Evolutionary conservation across 306 rosid genomes (phyloP).

Genomic region (Acacia melanoxylon): DNA sequence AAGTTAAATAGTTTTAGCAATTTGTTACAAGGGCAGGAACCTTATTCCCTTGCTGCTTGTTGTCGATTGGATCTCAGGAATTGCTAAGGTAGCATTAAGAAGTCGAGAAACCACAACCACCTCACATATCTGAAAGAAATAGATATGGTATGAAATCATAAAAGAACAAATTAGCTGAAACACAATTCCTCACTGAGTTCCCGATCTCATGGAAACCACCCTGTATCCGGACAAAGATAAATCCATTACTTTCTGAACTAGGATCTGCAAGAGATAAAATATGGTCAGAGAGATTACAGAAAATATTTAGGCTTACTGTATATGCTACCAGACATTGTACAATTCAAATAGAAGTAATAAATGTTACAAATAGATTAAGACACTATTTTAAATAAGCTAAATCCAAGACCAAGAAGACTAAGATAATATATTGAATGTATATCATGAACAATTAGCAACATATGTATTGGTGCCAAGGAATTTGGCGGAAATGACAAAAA

Average conservation of each 20-base stretch:
- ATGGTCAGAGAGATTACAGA: not conserved
- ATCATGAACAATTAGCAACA: conserved; percentile 19
- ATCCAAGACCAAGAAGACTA: conserved; percentile 7
- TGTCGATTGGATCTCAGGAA: conserved; percentile 95
- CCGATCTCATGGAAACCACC: conserved; percentile 96
- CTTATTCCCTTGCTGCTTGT: conserved; percentile 99
- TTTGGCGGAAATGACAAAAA: not conserved
- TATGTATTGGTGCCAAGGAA: not conserved
- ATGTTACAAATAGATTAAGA: not conserved
- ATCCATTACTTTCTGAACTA: conserved; percentile 70
- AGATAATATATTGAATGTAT: conserved; percentile 20
- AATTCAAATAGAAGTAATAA: conserved; percentile 4
- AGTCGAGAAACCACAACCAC: conserved; percentile 81
- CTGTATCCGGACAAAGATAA: conserved; percentile 93
- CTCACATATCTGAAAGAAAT: conserved; percentile 72
- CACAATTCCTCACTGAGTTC: conserved; percentile 72
- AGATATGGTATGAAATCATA: conserved; percentile 31
- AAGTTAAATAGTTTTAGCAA: conserved; percentile 17
- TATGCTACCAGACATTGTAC: conserved; percentile 1
- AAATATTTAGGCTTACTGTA: not conserved
- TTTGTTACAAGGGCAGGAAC: conserved; percentile 42
- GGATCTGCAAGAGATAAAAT: conserved; percentile 59
- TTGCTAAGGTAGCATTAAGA: conserved; percentile 87
- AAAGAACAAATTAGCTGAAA: conserved; percentile 17
- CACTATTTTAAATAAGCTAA: conserved; percentile 16